Conservation (phyloP, 768 basidiomycete species). For the Auricularia sp. region DNA sequence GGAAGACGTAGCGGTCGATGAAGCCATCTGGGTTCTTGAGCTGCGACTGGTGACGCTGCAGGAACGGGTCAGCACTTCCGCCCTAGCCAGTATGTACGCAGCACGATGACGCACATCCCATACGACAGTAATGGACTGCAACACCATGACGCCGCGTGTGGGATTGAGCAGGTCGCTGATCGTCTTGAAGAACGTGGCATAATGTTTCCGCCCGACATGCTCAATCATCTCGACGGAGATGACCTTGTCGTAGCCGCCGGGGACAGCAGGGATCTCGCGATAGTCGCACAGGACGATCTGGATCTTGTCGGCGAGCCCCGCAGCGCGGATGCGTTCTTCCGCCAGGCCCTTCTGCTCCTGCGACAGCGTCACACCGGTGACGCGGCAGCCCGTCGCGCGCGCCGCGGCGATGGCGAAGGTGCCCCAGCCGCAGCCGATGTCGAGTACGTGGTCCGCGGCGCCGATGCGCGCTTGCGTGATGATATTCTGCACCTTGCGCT, state of each 20-base stretch:
- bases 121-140: constrained; percentile 62
- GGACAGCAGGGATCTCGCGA: constrained; percentile 44
- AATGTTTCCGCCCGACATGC: constrained; percentile 47
- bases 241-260: constrained; percentile 55
- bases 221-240: constrained; percentile 74
- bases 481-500: constrained; percentile 19
- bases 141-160: constrained; percentile 48
- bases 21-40: neutral
- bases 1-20: constrained; percentile 17
- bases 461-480: constrained; percentile 49
- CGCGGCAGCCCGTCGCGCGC: constrained; percentile 57
- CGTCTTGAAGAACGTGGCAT: neutral
- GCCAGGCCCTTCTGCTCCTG: constrained; percentile 27
- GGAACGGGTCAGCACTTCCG: neutral
- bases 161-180: constrained; percentile 31
- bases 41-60: neutral
- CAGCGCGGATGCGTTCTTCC: constrained; percentile 22
- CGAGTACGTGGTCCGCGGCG: constrained; percentile 48
- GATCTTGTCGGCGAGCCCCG: constrained; percentile 34
- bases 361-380: constrained; percentile 20
- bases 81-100: neutral
- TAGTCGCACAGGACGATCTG: constrained; percentile 67
- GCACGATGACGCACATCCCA: neutral
- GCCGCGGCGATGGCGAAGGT: constrained; percentile 54
- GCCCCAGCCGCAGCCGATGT: constrained; percentile 76